Evolutionary conservation across 495 filamentous ascomycete species (phyloP), one percentile per base, ranked within the genome.

Genomic region (Pseudotulostoma volvatum): DNA sequence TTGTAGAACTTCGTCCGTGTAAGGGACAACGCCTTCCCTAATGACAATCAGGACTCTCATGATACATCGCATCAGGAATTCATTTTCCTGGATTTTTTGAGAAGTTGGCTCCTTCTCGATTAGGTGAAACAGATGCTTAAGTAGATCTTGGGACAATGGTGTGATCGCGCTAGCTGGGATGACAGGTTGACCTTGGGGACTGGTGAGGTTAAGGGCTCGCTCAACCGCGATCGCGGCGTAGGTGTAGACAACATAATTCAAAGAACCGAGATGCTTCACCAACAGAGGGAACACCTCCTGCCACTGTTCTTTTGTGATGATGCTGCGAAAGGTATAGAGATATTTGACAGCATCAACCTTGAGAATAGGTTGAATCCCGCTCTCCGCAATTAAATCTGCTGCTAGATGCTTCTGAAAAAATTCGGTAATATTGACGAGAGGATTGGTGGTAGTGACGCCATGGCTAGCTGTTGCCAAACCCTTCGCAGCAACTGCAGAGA

Each of bases 301-400:
- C 84, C 92, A 93, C 52, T 93, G 81, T 19, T 74, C 72, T 57
- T 84, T 81, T 21, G 83, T 81, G 35, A 79, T 67, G 39, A 93
- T 84, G 53, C 84, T 92, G 39, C 92, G 76, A 74, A 99, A 99
- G 33, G 73, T 79, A 60, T 96, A 93, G 15, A 96, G 68, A 54
- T 86, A 97, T 53, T 95, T 96, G 63, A 99, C 93, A 13, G 88
- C 85, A 59, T 94, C 90, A 15, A 96, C 90, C 61, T 94, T 87
- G 37, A 94, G 70, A 42, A 99, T 86, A 9, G 86, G 79, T 45
- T 88, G 68, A 1, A 79, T 68, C 8, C 69, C 71, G 3, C 67
- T 59, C 31, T 74, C 68, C 9, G 73, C 59, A 31, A 87, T 51
- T 31, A 99, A 68, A 52, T 96, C 88, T 2, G 71, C 69, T 14